phyloP scores from a whole-genome alignment of 2,329 filamentous ascomycete genomes.

The Lachnellula occidentalis region DNA sequence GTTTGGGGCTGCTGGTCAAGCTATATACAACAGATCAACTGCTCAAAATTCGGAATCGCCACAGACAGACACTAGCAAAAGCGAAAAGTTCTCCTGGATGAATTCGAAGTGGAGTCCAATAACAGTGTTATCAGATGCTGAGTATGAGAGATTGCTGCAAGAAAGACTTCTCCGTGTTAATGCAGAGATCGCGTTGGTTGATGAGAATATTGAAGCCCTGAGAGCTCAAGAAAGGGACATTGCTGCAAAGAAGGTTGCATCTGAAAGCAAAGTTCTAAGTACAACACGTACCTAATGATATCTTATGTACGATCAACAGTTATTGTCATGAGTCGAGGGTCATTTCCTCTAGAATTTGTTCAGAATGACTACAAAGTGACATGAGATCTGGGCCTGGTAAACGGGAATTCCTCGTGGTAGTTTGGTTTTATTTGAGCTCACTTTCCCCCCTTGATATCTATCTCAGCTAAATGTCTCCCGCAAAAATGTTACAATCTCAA shows the following conservation, averaged over 20 bases:
- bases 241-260: not conserved
- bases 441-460: too few species aligned
- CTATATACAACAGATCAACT: conserved; percentile 47
- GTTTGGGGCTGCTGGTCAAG: conserved; percentile 52
- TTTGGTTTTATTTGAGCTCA: too few species aligned
- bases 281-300: not conserved
- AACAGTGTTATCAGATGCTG: conserved; percentile 62
- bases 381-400: too few species aligned
- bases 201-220: conserved; percentile 63
- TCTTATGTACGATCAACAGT: not conserved
- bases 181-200: conserved; percentile 70
- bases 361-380: too few species aligned
- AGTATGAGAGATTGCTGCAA: conserved; percentile 65
- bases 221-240: conserved; percentile 14
- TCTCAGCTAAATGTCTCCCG: too few species aligned
- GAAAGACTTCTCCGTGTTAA: conserved; percentile 69
- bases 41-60: conserved; percentile 22
- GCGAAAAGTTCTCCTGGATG: conserved; percentile 35
- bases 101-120: conserved; percentile 68
- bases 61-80: conserved; percentile 29
- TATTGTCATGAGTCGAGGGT: too few species aligned
- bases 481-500: too few species aligned
- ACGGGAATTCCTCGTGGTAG: too few species aligned
- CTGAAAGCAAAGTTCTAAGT: not conserved
- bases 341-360: too few species aligned